A percentile compares a stretch with the other conserved stretches of the same genome.
phyloP scores from a whole-genome alignment of 257 asterid genomes.

The Primulina eburnea region DNA sequence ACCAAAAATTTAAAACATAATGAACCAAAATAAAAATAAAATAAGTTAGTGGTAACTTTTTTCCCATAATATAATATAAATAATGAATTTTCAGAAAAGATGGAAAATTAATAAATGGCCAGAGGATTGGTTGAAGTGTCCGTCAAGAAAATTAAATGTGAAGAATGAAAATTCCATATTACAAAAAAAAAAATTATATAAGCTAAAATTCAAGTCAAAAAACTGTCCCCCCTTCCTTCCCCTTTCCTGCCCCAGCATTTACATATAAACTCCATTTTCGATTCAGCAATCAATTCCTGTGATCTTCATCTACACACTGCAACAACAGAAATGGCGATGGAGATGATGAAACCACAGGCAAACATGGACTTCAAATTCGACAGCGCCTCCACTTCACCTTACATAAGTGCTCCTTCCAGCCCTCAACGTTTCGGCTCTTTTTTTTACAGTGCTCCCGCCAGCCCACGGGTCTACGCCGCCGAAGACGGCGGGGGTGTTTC shows the following conservation, averaged over 20 bases:
- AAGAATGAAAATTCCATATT: background rate
- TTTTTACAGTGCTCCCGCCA: background rate
- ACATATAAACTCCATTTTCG: background rate
- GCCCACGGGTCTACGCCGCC: slow-evolving; percentile 18
- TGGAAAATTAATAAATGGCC: too few relatives aligned
- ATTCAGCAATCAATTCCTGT: background rate
- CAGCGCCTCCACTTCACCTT: background rate
- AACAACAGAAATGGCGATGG: background rate
- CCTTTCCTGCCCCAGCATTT: background rate
- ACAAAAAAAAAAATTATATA: too few relatives aligned
- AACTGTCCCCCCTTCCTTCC: background rate
- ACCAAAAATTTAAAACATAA: too few relatives aligned
- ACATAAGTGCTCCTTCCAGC: background rate
- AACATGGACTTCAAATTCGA: background rate
- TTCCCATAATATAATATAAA: too few relatives aligned
- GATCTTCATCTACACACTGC: too few relatives aligned
- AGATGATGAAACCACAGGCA: background rate
- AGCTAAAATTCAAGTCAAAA: background rate
- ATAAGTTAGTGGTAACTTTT: too few relatives aligned
- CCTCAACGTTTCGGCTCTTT: background rate
- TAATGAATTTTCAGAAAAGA: too few relatives aligned
- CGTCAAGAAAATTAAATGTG: background rate
- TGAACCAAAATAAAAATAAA: too few relatives aligned
- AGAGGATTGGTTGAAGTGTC: background rate
- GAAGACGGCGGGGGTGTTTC: slow-evolving; percentile 18